Base-by-base conservation (phyloP, 345 rosid species). In the Boechera stricta region DNA sequence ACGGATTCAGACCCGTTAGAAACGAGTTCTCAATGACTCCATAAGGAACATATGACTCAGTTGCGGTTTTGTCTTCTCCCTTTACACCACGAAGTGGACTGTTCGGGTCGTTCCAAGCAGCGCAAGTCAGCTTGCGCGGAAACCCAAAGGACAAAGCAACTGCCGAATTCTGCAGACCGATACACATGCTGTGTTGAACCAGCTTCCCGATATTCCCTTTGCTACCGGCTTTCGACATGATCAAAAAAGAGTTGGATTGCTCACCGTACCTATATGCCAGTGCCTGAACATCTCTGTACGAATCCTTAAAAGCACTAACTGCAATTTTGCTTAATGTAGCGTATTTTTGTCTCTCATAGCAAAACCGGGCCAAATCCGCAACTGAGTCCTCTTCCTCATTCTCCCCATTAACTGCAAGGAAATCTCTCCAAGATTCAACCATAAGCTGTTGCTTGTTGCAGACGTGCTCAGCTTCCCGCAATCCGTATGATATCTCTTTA, bases 211-310 rank as follows among this genome's bases (percentile, higher is more conserved):
- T 80, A 73, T 85, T 95, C 24, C 99, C 99, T 85, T 95, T 95
- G 82, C 99, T 95, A 69, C 98, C 99, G 5, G 98, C 85, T 81
- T 88, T 92, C 59, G 79, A 86, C 99, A 95, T 92, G 33, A 84
- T 76, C 82, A 95, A 28, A 57, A 95, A 84, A 2, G 98, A 84
- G 45, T 95, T 95, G 11, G 86, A 89, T 41, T 73, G 76, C 10
- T 81, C 80, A 0, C 89, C 93, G 77, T 92, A 87, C 56, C 84
- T 88, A 72, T 81, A 89, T 10, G 83, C 88, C 72, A 95, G 75
- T 70, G 79, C 87, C 67, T 89, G 97, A 57, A 95, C 83, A 72
- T 95, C 98, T 62, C 92, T 85, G 24, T 84, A 92, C 0, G 88
- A 88, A 42, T 88, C 84, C 82, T 82, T 90, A 77, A 95, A 90